Base-by-base conservation (phyloP, 2,329 filamentous ascomycete species). In the Amauroascus niger region DNA sequence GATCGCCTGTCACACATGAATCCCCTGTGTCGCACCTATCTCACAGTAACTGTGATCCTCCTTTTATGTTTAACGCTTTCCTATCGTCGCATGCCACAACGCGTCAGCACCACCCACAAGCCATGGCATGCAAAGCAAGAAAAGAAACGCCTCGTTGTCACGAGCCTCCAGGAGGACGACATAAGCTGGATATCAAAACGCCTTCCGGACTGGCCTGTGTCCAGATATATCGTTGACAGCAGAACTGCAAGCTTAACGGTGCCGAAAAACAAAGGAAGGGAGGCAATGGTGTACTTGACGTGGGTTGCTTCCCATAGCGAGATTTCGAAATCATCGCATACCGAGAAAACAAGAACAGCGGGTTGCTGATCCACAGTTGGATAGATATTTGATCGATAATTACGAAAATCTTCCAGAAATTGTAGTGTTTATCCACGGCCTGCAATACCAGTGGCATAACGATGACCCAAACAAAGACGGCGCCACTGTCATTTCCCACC, bases 231-330 rank as follows among this genome's bases (percentile, higher is more conserved):
- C 54, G 73, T 71, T 52, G 71, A 74, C 59, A 65, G 66, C 40
- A 48, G 53, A 39, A 39, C 49, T 16, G 56, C 50, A 4, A 49
- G 43, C 30, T 59, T 64, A 32, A 59, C 55, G 5, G 59, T 58
- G 26, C 59, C 62, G 1, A 32, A 52, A 28, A 79, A 78, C 60
- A 77, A 77, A 60, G 76, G 76, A 30, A 71, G 71, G 53, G 76
- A 79, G 65, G 72, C 75, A 32, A 79, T 79, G 75, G 73, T 74
- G 20, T 77, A 78, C 60, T 67, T 79, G 13, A 77, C 57, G 22
- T 49, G 46, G 22, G 46, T n/a, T 47, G 9, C 6, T 5, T 13
- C 48, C 33, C 33, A 14, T 13, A 35, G 24, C n/a, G 22, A 48
- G 13, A 49, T n/a, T 20, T 47, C 44, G 3, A 32, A 13, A 2